phyloP scores from a whole-genome alignment of 106 monocot genomes.

The Dendrobium chrysotoxum region DNA sequence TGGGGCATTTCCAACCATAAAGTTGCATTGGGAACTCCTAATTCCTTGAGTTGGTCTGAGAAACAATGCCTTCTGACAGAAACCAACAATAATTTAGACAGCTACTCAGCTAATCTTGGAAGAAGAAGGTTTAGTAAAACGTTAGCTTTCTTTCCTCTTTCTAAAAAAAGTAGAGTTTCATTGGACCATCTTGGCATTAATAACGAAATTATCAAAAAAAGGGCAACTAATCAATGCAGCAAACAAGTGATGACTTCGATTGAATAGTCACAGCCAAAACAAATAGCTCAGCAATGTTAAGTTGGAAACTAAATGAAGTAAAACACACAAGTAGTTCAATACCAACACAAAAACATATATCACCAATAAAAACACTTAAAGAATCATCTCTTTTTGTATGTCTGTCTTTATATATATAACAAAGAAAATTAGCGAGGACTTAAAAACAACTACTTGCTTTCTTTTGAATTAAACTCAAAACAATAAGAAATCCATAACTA shows the following conservation, averaged over 20 bases:
- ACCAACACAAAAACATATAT: not conserved
- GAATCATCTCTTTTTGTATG: not conserved
- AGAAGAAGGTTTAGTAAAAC: not conserved
- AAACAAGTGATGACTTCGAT: not conserved
- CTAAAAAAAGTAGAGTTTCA: not conserved
- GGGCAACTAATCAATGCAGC: not conserved
- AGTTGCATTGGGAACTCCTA: conserved; percentile 57
- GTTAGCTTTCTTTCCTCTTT: not conserved
- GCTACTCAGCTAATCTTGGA: not conserved
- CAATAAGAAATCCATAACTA: too few relatives aligned
- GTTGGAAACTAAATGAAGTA: not conserved
- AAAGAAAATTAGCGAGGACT: not conserved
- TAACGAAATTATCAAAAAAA: not conserved
- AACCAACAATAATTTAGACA: conserved; percentile 2
- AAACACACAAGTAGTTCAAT: not conserved
- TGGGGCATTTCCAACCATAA: conserved; percentile 40
- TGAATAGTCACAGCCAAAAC: not conserved
- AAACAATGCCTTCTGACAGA: conserved; percentile 42
- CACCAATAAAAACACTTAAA: not conserved
- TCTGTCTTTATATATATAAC: not conserved
- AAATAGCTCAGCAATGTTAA: not conserved
- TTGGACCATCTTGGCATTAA: not conserved
- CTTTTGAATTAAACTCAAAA: too few relatives aligned
- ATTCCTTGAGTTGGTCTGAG: conserved; percentile 37
- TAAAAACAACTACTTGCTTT: too few relatives aligned